phyloP scores from a whole-genome alignment of 1,284 basidiomycete species.

The Ceratobasidium sp. region DNA sequence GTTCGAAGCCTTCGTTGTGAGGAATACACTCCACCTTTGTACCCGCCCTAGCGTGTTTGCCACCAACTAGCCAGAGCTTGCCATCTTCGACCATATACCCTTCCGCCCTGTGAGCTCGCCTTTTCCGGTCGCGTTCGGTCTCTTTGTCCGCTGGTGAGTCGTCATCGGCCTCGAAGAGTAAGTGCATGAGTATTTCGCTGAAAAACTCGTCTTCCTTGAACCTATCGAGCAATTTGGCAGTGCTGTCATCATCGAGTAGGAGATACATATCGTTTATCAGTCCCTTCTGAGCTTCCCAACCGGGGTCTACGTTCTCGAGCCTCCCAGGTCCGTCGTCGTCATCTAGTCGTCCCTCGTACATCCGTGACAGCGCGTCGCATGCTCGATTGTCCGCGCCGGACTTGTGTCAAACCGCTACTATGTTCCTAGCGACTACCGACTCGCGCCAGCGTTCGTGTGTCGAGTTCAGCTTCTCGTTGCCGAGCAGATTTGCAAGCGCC shows the following conservation, averaged over 20 bases:
- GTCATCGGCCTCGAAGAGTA: neutral
- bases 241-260: neutral
- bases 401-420: constrained; percentile 40
- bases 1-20: constrained; percentile 43
- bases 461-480: constrained; percentile 35
- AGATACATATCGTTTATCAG: constrained; percentile 31
- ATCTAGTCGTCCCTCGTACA: constrained; percentile 52
- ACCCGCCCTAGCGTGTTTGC: constrained; percentile 4
- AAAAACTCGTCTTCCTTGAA: constrained; percentile 42
- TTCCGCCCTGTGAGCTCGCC: neutral
- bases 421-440: constrained; percentile 31
- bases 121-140: neutral
- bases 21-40: constrained; percentile 47
- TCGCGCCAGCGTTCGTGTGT: constrained; percentile 44
- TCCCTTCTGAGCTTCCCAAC: constrained; percentile 15
- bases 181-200: constrained; percentile 28
- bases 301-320: constrained; percentile 6
- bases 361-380: constrained; percentile 51
- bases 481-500: constrained; percentile 42
- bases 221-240: neutral
- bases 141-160: neutral
- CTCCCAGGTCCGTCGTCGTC: constrained; percentile 51
- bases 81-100: constrained; percentile 35
- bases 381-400: constrained; percentile 43
- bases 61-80: constrained; percentile 26